phyloP scores from a whole-genome alignment of 371 early-diverging fungal species.

The Chytridium lagenaria region DNA sequence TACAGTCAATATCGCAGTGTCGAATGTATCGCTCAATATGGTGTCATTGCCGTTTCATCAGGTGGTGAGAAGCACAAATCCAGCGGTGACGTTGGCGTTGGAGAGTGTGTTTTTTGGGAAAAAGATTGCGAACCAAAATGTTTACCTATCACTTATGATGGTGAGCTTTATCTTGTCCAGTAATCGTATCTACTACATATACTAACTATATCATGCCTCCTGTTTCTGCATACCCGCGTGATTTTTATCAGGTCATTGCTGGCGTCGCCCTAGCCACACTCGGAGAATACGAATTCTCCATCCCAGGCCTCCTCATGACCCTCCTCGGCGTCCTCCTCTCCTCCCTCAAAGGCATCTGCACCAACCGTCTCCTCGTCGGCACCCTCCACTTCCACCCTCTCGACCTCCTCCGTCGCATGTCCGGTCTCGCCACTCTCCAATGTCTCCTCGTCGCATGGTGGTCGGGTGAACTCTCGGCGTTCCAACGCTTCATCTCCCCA shows the following conservation, averaged over 20 bases:
- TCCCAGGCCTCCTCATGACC: constrained; percentile 75
- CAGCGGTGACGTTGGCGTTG: constrained; percentile 78
- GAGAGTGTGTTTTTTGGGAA: constrained; percentile 65
- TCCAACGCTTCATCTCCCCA: constrained; percentile 7
- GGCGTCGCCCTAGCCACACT: constrained; percentile 85
- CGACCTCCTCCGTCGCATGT: constrained; percentile 82
- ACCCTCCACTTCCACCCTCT: constrained; percentile 76
- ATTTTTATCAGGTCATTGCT: constrained; percentile 61
- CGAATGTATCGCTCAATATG: constrained; percentile 83
- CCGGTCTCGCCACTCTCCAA: constrained; percentile 80
- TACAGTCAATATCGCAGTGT: constrained; percentile 87
- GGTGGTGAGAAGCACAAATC: constrained; percentile 86
- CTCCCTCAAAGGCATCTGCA: constrained; percentile 81
- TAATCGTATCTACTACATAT: background rate
- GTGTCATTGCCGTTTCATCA: constrained; percentile 76
- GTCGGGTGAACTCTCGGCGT: constrained; percentile 71
- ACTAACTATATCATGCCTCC: background rate
- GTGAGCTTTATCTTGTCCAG: constrained; percentile 41
- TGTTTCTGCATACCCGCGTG: background rate
- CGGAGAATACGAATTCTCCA: constrained; percentile 81
- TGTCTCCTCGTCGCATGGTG: constrained; percentile 68
- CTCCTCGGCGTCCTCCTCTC: constrained; percentile 81
- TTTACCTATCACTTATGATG: constrained; percentile 70
- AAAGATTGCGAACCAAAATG: constrained; percentile 59
- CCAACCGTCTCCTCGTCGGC: constrained; percentile 82